Evolutionary conservation across 2,329 filamentous ascomycete genomes (phyloP).

Genomic region (Hypoxylon sp.): DNA sequence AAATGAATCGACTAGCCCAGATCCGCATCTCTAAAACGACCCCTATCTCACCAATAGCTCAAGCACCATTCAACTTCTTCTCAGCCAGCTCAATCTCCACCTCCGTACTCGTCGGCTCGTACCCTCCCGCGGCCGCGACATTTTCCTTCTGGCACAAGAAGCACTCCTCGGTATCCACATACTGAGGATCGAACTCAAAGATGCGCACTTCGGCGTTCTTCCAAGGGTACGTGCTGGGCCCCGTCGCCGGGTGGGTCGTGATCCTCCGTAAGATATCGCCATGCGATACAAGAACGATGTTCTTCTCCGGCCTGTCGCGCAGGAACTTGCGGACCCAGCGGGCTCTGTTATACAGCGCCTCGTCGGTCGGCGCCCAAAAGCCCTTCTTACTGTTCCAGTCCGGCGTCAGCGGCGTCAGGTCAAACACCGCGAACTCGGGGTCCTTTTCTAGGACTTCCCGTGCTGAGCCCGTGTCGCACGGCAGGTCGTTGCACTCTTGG

Average conservation of each 20-base stretch:
- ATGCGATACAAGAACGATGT: slow-evolving; percentile 53
- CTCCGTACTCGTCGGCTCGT: slow-evolving; percentile 46
- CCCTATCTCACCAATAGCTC: neutral
- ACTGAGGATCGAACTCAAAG: slow-evolving; percentile 46
- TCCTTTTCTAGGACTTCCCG: slow-evolving; percentile 48
- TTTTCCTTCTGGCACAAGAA: slow-evolving; percentile 46
- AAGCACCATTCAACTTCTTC: slow-evolving; percentile 28
- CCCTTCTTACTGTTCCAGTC: slow-evolving; percentile 53
- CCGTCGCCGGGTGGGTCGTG: slow-evolving; percentile 34
- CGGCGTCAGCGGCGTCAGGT: slow-evolving; percentile 45
- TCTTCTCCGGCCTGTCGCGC: slow-evolving; percentile 47
- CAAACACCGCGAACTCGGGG: slow-evolving; percentile 48
- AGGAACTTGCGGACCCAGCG: slow-evolving; percentile 49
- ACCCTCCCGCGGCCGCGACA: slow-evolving; percentile 46
- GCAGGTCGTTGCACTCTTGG: slow-evolving; percentile 52
- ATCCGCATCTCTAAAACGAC: neutral
- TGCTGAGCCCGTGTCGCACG: slow-evolving; percentile 55
- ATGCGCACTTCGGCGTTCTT: slow-evolving; percentile 48
- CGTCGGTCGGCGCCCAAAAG: slow-evolving; percentile 45
- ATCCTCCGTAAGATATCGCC: slow-evolving; percentile 50
- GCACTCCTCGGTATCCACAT: slow-evolving; percentile 45
- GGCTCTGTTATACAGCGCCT: slow-evolving; percentile 47
- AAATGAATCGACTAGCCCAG: neutral
- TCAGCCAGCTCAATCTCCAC: slow-evolving; percentile 42
- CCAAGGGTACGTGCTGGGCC: slow-evolving; percentile 38